phyloP scores from a whole-genome alignment of 768 basidiomycete species.

The Cyclocybe aegerita region DNA sequence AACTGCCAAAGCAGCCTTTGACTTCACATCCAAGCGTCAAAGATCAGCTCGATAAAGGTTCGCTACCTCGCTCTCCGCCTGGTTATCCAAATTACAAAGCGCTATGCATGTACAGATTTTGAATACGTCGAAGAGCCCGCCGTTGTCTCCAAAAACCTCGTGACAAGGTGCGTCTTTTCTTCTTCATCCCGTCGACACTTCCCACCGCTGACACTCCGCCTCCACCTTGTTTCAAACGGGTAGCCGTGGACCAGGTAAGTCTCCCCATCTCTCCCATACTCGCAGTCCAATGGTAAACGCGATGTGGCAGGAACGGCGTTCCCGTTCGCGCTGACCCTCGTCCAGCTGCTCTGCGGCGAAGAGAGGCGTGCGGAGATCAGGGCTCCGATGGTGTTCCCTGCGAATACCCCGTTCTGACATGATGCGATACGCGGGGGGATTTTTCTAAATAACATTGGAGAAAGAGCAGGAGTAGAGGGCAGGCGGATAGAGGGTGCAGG shows the following conservation, averaged over 20 bases:
- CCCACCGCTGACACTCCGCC: not conserved
- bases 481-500: no score
- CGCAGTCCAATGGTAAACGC: not conserved
- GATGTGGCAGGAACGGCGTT: conserved; percentile 61
- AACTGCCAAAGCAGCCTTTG: conserved; percentile 59
- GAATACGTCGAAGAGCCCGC: conserved; percentile 75
- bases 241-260: conserved; percentile 72
- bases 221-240: not conserved
- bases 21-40: conserved; percentile 82
- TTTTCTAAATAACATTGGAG: not conserved
- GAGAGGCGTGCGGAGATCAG: conserved; percentile 61
- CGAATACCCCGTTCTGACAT: conserved; percentile 39
- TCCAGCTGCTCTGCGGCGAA: conserved; percentile 66
- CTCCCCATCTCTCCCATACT: not conserved
- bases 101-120: conserved; percentile 44
- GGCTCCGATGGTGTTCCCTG: conserved; percentile 72
- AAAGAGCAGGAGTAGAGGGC: no score
- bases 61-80: conserved; percentile 9
- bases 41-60: conserved; percentile 54
- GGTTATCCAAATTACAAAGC: not conserved
- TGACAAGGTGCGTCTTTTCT: conserved; percentile 61
- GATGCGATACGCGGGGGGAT: not conserved
- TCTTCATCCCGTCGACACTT: not conserved
- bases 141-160: conserved; percentile 67
- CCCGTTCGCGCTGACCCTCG: conserved; percentile 74